Percentiles rank a stretch among this genome's conserved stretches.
phyloP scores from a whole-genome alignment of 495 filamentous ascomycete species.

The Aspergillus heteromorphus region DNA sequence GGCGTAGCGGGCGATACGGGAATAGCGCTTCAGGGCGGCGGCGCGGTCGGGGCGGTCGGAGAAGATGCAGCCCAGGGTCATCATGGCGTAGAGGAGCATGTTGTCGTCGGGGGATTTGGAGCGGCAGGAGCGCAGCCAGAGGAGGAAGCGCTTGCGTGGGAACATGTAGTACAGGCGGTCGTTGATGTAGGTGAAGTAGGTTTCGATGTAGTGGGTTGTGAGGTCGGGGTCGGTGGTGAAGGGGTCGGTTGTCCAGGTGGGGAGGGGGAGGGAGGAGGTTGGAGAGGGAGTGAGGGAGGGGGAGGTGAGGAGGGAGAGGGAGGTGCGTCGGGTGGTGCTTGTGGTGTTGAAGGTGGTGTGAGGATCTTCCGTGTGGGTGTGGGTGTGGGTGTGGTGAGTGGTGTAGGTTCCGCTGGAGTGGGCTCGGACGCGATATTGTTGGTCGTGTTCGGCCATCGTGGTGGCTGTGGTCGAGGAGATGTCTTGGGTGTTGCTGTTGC shows the following conservation, averaged over 20 bases:
- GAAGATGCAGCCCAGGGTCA: slow-evolving; percentile 54
- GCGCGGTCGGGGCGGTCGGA: slow-evolving; percentile 48
- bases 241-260: slow-evolving; percentile 60
- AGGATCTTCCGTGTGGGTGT: too few relatives aligned
- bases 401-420: too few relatives aligned
- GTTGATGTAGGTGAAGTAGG: slow-evolving; percentile 52
- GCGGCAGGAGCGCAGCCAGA: slow-evolving; percentile 48
- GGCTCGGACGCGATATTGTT: too few relatives aligned
- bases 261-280: too few relatives aligned
- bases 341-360: too few relatives aligned
- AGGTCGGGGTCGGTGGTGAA: slow-evolving; percentile 48
- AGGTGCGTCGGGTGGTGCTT: too few relatives aligned
- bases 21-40: slow-evolving; percentile 43
- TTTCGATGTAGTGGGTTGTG: slow-evolving; percentile 46
- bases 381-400: too few relatives aligned
- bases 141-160: slow-evolving; percentile 45
- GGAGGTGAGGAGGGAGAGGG: too few relatives aligned
- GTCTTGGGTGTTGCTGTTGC: slow-evolving; percentile 15
- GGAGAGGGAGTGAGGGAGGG: too few relatives aligned
- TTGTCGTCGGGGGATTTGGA: slow-evolving; percentile 58
- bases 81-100: slow-evolving; percentile 65
- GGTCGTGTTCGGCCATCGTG: too few relatives aligned
- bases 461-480: too few relatives aligned
- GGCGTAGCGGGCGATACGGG: slow-evolving; percentile 54
- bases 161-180: slow-evolving; percentile 52